These are phyloP conservation scores for Amauroascus verrucosus DNA, from an alignment of 2,329 filamentous ascomycete species.

Conservation along the genomic window DNA sequence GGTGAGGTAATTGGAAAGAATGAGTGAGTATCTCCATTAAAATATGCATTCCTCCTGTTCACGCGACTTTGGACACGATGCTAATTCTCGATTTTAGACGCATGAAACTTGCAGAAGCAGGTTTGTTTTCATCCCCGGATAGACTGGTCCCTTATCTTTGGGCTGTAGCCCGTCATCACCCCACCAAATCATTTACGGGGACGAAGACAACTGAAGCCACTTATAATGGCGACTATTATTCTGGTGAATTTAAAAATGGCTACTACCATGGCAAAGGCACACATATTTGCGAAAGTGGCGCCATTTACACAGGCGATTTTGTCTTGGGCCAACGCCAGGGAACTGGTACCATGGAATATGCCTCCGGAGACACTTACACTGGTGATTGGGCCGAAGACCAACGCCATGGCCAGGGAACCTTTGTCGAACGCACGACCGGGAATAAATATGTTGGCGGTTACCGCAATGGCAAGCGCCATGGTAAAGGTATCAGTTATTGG, in stretches of 20 bases:
- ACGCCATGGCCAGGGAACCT: slow-evolving; percentile 47
- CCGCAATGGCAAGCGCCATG: slow-evolving; percentile 50
- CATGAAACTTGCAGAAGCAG: slow-evolving; percentile 25
- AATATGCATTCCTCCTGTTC: background rate
- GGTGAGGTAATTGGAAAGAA: slow-evolving; percentile 32
- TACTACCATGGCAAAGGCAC: slow-evolving; percentile 47
- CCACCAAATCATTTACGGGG: slow-evolving; percentile 36
- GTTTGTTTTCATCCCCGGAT: slow-evolving; percentile 31
- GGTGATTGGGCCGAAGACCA: slow-evolving; percentile 39
- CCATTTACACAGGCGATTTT: slow-evolving; percentile 48
- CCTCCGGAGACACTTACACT: slow-evolving; percentile 42
- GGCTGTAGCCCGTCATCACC: slow-evolving; percentile 38
- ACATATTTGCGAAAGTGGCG: slow-evolving; percentile 44
- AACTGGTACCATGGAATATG: slow-evolving; percentile 48
- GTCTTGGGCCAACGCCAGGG: slow-evolving; percentile 45
- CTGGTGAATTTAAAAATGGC: slow-evolving; percentile 42
- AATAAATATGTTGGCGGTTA: slow-evolving; percentile 54
- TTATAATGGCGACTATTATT: slow-evolving; percentile 48
- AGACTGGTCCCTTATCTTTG: slow-evolving; percentile 37
- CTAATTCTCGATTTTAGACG: slow-evolving; percentile 22
- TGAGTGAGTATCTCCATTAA: slow-evolving; percentile 23
- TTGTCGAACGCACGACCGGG: slow-evolving; percentile 46
- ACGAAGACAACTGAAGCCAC: slow-evolving; percentile 43
- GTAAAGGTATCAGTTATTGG: slow-evolving; percentile 53
- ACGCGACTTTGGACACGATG: background rate